phyloP scores from a whole-genome alignment of 495 filamentous ascomycete species.

The Xylaria cubensis region DNA sequence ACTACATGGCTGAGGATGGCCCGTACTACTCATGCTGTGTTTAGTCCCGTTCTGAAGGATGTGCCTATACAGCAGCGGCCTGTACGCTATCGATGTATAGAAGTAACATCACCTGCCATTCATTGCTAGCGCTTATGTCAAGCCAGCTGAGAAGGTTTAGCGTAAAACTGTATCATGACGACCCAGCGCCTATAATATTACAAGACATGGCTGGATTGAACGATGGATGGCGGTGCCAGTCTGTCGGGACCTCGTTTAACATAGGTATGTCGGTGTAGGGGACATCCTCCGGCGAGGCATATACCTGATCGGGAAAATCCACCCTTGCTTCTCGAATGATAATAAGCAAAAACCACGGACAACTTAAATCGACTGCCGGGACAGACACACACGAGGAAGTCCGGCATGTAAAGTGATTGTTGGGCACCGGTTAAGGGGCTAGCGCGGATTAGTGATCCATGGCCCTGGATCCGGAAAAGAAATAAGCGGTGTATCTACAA shows the following conservation, averaged over 20 bases:
- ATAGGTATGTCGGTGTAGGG: constrained; percentile 20
- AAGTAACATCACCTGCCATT: neutral
- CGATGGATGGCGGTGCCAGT: constrained; percentile 5
- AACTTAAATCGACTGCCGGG: neutral
- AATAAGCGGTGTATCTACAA: constrained; percentile 12
- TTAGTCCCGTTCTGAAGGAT: neutral
- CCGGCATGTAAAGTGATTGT: neutral
- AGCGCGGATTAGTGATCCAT: neutral
- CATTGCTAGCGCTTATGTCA: constrained; percentile 17
- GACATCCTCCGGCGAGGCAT: neutral
- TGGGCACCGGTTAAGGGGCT: neutral
- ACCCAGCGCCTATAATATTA: constrained; percentile 1
- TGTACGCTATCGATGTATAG: neutral
- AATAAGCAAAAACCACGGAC: neutral
- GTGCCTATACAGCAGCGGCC: neutral
- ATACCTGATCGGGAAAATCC: neutral
- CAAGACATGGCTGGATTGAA: constrained; percentile 7
- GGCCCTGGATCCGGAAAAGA: constrained; percentile 15
- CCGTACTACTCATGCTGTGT: neutral
- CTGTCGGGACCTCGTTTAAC: constrained; percentile 26
- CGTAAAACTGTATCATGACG: constrained; percentile 15
- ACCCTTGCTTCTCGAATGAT: neutral
- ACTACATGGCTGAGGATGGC: neutral
- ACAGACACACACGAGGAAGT: neutral
- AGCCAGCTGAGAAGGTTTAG: neutral